Evolutionary conservation across 768 basidiomycete genomes (phyloP).

Genomic region (Psilocybe sp.): DNA sequence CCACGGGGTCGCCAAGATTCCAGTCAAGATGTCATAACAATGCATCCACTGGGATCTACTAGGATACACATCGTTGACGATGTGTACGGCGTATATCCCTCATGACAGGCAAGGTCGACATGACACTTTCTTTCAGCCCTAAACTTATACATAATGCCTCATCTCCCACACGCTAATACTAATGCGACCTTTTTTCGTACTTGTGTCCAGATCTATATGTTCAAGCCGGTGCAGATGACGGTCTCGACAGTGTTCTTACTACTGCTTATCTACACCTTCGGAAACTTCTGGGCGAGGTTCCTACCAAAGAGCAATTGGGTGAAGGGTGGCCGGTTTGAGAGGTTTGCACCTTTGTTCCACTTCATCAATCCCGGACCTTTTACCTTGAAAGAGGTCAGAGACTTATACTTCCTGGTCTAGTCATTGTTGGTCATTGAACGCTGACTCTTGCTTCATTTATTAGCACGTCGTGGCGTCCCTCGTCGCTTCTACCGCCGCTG

Average conservation of each 20-base stretch:
- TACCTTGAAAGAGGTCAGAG: slow-evolving; percentile 52
- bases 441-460: neutral
- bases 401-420: neutral
- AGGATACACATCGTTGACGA: neutral
- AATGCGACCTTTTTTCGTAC: slow-evolving; percentile 2
- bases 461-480: slow-evolving; percentile 59
- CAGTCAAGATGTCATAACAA: neutral
- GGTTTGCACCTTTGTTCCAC: slow-evolving; percentile 36
- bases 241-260: slow-evolving; percentile 59
- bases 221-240: slow-evolving; percentile 52
- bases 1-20: no score
- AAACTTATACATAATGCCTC: neutral
- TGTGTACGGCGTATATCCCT: neutral
- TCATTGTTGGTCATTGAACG: neutral
- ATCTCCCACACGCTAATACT: neutral
- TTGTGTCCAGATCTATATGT: slow-evolving; percentile 47
- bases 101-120: neutral
- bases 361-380: slow-evolving; percentile 61
- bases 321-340: slow-evolving; percentile 39
- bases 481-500: slow-evolving; percentile 54
- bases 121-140: neutral
- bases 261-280: slow-evolving; percentile 50
- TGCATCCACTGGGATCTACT: neutral
- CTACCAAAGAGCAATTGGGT: slow-evolving; percentile 41
- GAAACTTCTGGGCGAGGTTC: slow-evolving; percentile 47